A percentile compares a stretch with the other conserved stretches of the same genome.
phyloP scores from a whole-genome alignment of 148 eudicot species.

The Fagopyrum esculentum region DNA sequence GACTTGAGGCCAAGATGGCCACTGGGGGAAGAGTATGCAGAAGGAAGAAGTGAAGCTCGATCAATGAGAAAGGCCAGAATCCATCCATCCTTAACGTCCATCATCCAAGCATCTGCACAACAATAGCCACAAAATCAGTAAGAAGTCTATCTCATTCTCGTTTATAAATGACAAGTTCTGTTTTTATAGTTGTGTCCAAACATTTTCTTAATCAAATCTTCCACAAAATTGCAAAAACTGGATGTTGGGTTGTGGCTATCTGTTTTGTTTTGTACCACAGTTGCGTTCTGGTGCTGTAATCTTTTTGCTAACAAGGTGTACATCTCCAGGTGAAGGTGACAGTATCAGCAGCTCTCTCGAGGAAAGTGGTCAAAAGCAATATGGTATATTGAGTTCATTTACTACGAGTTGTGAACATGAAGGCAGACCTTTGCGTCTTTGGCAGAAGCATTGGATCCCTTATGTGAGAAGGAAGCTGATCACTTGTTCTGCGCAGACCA shows the following conservation, averaged over 20 bases:
- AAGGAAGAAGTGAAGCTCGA: conserved; percentile 89
- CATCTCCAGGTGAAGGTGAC: background rate
- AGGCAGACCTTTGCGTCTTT: background rate
- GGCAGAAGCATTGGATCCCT: background rate
- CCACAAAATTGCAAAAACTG: background rate
- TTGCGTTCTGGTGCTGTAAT: background rate
- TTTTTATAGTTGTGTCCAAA: background rate
- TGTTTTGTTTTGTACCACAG: background rate
- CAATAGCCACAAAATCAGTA: conserved; percentile 11
- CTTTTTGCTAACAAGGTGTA: background rate
- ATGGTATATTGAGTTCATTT: background rate
- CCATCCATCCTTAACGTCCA: conserved; percentile 84
- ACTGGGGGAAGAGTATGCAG: conserved; percentile 80
- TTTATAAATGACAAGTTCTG: background rate
- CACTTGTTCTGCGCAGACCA: background rate
- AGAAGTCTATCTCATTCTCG: background rate
- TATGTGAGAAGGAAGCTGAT: background rate
- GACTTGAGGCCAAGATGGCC: conserved; percentile 98
- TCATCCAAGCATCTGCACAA: conserved; percentile 61
- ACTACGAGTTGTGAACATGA: no score
- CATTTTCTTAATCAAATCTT: background rate
- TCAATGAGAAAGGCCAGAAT: conserved; percentile 73
- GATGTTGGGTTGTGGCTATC: background rate
- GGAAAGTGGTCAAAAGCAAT: background rate
- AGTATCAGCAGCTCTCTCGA: background rate